These are phyloP conservation scores for Coniferiporia sulphurascens DNA, from an alignment of 1,284 basidiomycete species.

Conservation along the genomic window DNA sequence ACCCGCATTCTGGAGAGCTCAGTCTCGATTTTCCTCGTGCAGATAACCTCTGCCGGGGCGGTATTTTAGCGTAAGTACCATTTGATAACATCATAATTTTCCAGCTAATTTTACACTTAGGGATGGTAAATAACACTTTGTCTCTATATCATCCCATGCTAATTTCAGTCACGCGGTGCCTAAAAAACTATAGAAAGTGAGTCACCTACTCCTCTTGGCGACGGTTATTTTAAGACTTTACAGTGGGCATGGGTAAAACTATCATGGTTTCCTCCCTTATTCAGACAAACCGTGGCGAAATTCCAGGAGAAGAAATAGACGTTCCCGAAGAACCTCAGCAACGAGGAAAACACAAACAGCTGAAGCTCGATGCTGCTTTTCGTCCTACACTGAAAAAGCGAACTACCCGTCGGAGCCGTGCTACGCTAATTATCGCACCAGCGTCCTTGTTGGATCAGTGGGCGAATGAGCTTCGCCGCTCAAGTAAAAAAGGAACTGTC, in stretches of 20 bases:
- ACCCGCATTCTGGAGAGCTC: slow-evolving; percentile 92
- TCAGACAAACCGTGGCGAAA: slow-evolving; percentile 61
- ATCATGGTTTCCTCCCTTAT: slow-evolving; percentile 94
- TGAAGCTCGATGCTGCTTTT: slow-evolving; percentile 60
- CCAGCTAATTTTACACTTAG: slow-evolving; percentile 28
- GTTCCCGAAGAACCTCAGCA: slow-evolving; percentile 24
- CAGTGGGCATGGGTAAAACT: slow-evolving; percentile 96
- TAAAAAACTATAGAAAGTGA: slow-evolving; percentile 26
- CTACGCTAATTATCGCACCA: slow-evolving; percentile 91
- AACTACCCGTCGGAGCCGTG: slow-evolving; percentile 31
- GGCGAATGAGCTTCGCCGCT: slow-evolving; percentile 80
- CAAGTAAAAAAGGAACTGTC: slow-evolving; percentile 66
- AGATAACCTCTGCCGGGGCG: slow-evolving; percentile 76
- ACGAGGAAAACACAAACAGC: slow-evolving; percentile 46
- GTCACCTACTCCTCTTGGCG: not conserved
- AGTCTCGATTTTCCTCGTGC: slow-evolving; percentile 84
- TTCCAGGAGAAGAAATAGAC: slow-evolving; percentile 33
- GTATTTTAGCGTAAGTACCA: slow-evolving; percentile 76
- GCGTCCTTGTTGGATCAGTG: slow-evolving; percentile 90
- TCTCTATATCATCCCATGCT: not conserved
- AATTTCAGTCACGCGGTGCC: not conserved
- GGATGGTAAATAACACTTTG: slow-evolving; percentile 43
- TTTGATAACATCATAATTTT: slow-evolving; percentile 12
- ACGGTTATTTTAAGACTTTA: not conserved
- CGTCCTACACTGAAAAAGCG: slow-evolving; percentile 31